Base-by-base conservation (phyloP, 352 stramenopile genomes). In the Globisporangium cystogenes region DNA sequence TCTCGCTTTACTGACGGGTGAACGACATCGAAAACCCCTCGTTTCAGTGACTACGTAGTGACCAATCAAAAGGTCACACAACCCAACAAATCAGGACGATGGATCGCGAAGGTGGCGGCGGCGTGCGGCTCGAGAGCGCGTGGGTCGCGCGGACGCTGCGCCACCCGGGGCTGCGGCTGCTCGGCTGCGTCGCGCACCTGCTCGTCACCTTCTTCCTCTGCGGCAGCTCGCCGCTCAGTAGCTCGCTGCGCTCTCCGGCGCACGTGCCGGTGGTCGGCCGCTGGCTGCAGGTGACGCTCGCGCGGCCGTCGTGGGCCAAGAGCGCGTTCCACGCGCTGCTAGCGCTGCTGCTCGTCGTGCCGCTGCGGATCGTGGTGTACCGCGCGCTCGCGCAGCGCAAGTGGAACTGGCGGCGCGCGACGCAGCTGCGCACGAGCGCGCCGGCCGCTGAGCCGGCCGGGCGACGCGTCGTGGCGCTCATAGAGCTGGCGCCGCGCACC, bases 301-400 rank as follows among this genome's bases (percentile, higher is more conserved):
- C 66, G 41, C 40, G 47, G 12, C 52, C 58, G 1, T 65, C 68
- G 4, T 57, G 53, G 55, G 43, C 57, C 35, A 79, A 82, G n/a
- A 0, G 70, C 2, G 20, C 71, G 1, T 65, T 84, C 29, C 72
- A 84, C 47, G 48, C 33, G 16, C 15, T 45, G 1, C 12, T 80
- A 4, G 53, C 31, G 15, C 21, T 50, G 0, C 18, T 55, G 4
- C 2, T 77, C 40, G 7, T 79, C 7, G 18, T 62, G 16, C 50
- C 81, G 12, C 48, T 87, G n/a, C 68, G 76, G 0, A 37, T 75
- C 18, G 63, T 80, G 18, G 63, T 62, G 27, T 84, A 81, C 26
- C 64, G 55, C 8, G 50, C 55, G 42, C 64, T 70, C 4, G 45
- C 76, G 31, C 62, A 83, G 49, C 60, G 40, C 29, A 52, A 58